phyloP scores from a whole-genome alignment of 2,329 filamentous ascomycete genomes.

The Penicillium vulpinum region DNA sequence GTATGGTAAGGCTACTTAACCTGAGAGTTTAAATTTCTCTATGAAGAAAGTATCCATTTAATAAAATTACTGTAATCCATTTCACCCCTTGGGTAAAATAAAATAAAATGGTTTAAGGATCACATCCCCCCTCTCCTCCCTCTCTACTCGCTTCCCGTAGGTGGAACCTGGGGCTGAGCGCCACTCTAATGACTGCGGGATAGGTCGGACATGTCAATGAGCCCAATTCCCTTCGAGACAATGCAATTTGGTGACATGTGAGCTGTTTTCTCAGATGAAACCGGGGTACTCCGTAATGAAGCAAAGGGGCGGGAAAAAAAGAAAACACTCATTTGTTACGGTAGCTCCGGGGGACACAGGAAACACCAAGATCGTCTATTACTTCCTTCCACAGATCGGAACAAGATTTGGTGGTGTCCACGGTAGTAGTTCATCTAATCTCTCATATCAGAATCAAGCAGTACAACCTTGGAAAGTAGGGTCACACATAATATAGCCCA shows the following conservation, averaged over 20 bases:
- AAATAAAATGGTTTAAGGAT: neutral
- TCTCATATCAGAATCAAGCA: neutral
- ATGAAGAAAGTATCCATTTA: neutral
- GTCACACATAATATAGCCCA: neutral
- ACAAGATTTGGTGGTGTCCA: neutral
- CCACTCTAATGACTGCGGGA: conserved; percentile 14
- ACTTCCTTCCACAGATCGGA: conserved; percentile 9
- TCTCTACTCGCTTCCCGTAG: conserved; percentile 14
- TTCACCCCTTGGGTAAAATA: conserved; percentile 3
- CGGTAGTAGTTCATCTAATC: neutral
- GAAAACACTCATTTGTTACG: neutral
- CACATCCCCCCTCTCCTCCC: conserved; percentile 1
- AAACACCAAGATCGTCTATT: conserved; percentile 10
- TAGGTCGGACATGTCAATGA: neutral
- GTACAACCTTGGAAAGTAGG: too few relatives aligned
- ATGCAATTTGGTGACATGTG: neutral
- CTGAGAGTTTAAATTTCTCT: neutral
- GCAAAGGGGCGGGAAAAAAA: too few relatives aligned
- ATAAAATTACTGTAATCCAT: neutral
- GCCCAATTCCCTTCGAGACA: neutral
- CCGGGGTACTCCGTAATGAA: neutral
- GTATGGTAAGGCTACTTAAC: neutral
- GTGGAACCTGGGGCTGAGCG: conserved; percentile 26
- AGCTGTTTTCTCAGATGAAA: neutral
- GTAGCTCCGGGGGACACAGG: conserved; percentile 16